Percentiles rank a stretch among this genome's conserved stretches.
Evolutionary conservation across 768 basidiomycete species (phyloP).

Genomic region (Chlorophyllum brunneum): DNA sequence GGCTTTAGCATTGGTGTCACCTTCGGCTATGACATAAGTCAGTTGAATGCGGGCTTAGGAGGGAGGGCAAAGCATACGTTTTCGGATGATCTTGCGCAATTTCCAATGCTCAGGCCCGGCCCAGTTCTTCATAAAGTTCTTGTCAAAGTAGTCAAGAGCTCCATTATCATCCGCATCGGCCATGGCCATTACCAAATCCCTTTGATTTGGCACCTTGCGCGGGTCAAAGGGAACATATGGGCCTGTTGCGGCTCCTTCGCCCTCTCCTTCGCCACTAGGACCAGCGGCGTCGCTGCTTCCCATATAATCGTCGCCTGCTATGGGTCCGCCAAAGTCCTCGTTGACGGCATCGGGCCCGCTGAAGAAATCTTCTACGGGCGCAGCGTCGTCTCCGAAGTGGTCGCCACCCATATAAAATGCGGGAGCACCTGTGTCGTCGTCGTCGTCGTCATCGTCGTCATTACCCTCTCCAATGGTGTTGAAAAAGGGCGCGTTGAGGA

Average conservation of each 20-base stretch:
- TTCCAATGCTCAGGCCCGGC: constrained; percentile 99
- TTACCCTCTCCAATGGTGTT: constrained; percentile 51
- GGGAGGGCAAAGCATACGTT: constrained; percentile 50
- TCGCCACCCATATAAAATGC: constrained; percentile 32
- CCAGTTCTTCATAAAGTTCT: constrained; percentile 88
- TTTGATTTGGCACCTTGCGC: constrained; percentile 65
- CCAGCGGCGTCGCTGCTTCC: constrained; percentile 43
- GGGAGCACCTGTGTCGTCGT: constrained; percentile 35
- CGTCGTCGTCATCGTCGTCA: constrained; percentile 38
- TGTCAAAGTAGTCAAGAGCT: constrained; percentile 88
- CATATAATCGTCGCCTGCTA: constrained; percentile 37
- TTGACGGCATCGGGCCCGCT: constrained; percentile 42
- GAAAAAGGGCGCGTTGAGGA: constrained; percentile 60
- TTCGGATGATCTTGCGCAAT: constrained; percentile 73
- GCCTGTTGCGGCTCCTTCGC: constrained; percentile 37
- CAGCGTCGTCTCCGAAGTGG: constrained; percentile 19
- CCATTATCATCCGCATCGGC: constrained; percentile 56
- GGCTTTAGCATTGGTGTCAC: constrained; percentile 46
- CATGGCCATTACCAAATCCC: constrained; percentile 86
- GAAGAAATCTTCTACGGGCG: constrained; percentile 27
- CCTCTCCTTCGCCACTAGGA: constrained; percentile 37
- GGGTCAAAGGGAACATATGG: constrained; percentile 83
- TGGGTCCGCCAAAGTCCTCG: constrained; percentile 30
- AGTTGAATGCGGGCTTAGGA: constrained; percentile 1
- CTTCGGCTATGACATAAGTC: constrained; percentile 23